These are phyloP conservation scores for Erodium chrysanthum DNA, from an alignment of 441 rosid species.

Conservation along the genomic window DNA sequence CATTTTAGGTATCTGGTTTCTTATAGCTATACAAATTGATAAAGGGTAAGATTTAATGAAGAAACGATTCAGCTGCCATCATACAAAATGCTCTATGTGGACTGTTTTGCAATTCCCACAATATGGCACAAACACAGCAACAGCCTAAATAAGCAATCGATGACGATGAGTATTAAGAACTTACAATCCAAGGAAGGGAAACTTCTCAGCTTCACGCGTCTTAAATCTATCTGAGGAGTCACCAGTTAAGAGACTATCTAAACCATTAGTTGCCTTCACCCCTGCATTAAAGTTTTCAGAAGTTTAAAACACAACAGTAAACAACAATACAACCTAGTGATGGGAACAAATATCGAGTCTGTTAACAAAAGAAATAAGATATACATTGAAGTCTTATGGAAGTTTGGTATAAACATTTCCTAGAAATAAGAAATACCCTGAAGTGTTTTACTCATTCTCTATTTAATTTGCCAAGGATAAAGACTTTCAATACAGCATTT, in stretches of 20 bases:
- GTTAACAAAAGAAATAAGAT: not conserved
- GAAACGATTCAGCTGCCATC: constrained; percentile 9
- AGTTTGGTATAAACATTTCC: not conserved
- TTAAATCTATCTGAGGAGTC: constrained; percentile 63
- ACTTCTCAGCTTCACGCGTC: constrained; percentile 66
- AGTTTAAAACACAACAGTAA: constrained; percentile 9
- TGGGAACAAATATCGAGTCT: not conserved
- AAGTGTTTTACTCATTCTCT: not conserved
- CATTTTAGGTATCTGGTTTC: not conserved
- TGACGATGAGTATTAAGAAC: constrained; percentile 24
- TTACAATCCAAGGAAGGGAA: constrained; percentile 71
- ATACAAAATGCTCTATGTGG: not conserved
- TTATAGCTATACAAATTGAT: not conserved
- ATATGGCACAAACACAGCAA: not conserved
- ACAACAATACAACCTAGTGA: not conserved
- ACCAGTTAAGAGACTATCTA: constrained; percentile 32
- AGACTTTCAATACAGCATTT: not conserved
- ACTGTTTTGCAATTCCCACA: not conserved
- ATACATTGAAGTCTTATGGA: not conserved
- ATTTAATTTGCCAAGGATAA: not conserved
- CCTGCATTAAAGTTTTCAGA: constrained; percentile 30
- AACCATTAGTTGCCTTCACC: constrained; percentile 33
- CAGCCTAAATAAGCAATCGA: not conserved
- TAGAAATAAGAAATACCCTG: too few species aligned
- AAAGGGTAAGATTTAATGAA: not conserved